These are phyloP conservation scores for Wickerhamiella occidentalis DNA, from an alignment of 805 yeast species.

Conservation along the genomic window DNA sequence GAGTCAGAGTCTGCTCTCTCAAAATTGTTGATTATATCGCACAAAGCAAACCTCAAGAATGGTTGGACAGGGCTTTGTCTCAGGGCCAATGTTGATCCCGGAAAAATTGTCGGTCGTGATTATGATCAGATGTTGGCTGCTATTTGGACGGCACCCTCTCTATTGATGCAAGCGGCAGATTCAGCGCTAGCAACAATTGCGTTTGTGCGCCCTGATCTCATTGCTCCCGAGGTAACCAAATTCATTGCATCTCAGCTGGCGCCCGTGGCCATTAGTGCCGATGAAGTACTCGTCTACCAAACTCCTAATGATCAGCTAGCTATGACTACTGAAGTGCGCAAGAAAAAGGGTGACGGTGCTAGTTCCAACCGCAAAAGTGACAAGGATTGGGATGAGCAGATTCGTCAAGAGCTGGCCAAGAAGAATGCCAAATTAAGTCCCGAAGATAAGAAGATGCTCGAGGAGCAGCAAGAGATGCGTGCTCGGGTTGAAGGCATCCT, in stretches of 20 bases:
- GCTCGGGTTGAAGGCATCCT: conserved; percentile 32
- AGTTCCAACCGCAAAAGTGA: conserved; percentile 1
- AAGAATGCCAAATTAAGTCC: conserved; percentile 45
- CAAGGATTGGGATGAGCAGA: conserved; percentile 63
- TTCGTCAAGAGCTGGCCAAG: conserved; percentile 60
- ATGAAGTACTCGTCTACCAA: conserved; percentile 51
- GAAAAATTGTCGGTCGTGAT: conserved; percentile 33
- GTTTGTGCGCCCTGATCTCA: conserved; percentile 44
- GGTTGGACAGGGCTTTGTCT: conserved; percentile 74
- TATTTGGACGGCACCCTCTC: conserved; percentile 22
- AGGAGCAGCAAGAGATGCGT: conserved; percentile 49
- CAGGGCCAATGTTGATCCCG: conserved; percentile 52
- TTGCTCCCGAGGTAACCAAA: conserved; percentile 40
- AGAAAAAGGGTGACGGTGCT: conserved; percentile 25
- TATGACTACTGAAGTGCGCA: conserved; percentile 52
- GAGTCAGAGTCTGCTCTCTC: conserved; percentile 23
- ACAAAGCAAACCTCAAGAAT: conserved; percentile 35
- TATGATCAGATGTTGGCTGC: conserved; percentile 21
- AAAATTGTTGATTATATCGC: conserved; percentile 35
- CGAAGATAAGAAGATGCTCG: conserved; percentile 64
- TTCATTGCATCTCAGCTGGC: conserved; percentile 36
- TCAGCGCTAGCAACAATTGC: conserved; percentile 33
- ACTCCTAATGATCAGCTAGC: conserved; percentile 49
- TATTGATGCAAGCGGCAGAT: conserved; percentile 21
- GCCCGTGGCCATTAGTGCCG: conserved; percentile 32